A percentile compares a stretch with the other conserved stretches of the same genome.
These are phyloP conservation scores for Tympanopsis confertula DNA, from an alignment of 2,329 filamentous ascomycete genomes.

Conservation along the genomic window DNA sequence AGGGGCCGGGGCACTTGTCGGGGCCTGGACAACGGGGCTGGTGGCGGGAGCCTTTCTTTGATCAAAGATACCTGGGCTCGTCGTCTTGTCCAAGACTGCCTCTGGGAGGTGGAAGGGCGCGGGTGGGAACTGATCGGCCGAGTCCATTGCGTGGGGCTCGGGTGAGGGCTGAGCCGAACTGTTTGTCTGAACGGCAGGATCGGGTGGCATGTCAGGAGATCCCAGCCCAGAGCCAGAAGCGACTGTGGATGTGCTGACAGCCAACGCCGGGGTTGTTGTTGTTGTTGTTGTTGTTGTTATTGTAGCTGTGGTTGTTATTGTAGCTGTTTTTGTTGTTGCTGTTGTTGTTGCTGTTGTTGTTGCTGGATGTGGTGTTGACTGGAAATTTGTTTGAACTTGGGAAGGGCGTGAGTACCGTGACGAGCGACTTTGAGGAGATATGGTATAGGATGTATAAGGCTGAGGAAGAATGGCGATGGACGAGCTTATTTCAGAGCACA, in stretches of 20 bases:
- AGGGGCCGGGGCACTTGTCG: constrained; percentile 35
- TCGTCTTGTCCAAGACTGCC: constrained; percentile 36
- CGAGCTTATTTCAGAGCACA: too few species aligned
- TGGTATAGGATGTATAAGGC: too few species aligned
- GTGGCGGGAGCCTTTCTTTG: too few species aligned
- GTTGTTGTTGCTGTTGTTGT: too few species aligned
- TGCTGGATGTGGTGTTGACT: constrained; percentile 21
- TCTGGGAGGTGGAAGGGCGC: constrained; percentile 62
- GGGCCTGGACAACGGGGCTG: constrained; percentile 39
- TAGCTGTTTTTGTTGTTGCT: too few species aligned
- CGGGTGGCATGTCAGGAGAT: constrained; percentile 46
- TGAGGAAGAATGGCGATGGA: too few species aligned
- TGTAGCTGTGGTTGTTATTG: too few species aligned
- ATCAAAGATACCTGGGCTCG: constrained; percentile 22
- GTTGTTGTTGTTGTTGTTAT: too few species aligned
- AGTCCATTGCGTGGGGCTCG: constrained; percentile 44
- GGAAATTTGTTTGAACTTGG: constrained; percentile 33
- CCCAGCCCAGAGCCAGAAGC: constrained; percentile 41
- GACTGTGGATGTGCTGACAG: constrained; percentile 42
- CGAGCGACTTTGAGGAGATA: constrained; percentile 27
- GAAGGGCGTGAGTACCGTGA: constrained; percentile 30
- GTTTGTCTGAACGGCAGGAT: constrained; percentile 38
- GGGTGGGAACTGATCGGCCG: constrained; percentile 35
- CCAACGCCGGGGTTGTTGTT: constrained; percentile 33
- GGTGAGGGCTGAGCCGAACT: constrained; percentile 59